These are phyloP conservation scores for Chytridium lagenaria DNA, from an alignment of 371 early-diverging fungal genomes.

Conservation along the genomic window DNA sequence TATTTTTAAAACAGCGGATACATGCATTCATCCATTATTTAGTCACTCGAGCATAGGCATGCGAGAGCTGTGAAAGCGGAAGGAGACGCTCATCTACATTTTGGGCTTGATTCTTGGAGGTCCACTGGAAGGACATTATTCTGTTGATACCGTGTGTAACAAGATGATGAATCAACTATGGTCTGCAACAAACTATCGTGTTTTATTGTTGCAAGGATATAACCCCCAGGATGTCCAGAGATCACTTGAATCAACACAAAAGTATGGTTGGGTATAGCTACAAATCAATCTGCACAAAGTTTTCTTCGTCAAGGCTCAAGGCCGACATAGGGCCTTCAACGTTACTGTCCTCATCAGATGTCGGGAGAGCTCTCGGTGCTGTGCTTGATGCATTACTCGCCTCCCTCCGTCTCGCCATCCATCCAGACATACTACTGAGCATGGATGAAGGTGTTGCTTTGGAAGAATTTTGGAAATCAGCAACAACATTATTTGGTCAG, in stretches of 20 bases:
- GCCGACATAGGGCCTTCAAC: neutral
- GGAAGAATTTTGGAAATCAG: neutral
- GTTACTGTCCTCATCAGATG: neutral
- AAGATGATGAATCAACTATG: no score
- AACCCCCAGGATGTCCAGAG: no score
- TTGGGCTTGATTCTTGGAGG: constrained; percentile 45
- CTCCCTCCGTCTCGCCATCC: constrained; percentile 7
- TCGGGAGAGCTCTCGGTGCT: neutral
- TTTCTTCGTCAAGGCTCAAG: constrained; percentile 4
- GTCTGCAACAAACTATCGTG: no score
- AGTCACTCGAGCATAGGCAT: no score
- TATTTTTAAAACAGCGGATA: neutral
- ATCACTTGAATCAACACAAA: no score
- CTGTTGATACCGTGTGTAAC: neutral
- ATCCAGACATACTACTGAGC: constrained; percentile 1
- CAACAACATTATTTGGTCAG: neutral
- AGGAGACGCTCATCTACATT: constrained; percentile 42
- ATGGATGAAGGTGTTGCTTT: constrained; percentile 2
- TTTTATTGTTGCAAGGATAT: no score
- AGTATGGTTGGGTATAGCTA: no score
- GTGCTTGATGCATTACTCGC: neutral
- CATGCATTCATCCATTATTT: neutral
- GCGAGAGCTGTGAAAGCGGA: neutral
- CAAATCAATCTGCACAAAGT: constrained; percentile 13
- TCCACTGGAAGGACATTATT: constrained; percentile 40